Conservation (phyloP, 768 basidiomycete genomes). For the Tylopilus felleus region DNA sequence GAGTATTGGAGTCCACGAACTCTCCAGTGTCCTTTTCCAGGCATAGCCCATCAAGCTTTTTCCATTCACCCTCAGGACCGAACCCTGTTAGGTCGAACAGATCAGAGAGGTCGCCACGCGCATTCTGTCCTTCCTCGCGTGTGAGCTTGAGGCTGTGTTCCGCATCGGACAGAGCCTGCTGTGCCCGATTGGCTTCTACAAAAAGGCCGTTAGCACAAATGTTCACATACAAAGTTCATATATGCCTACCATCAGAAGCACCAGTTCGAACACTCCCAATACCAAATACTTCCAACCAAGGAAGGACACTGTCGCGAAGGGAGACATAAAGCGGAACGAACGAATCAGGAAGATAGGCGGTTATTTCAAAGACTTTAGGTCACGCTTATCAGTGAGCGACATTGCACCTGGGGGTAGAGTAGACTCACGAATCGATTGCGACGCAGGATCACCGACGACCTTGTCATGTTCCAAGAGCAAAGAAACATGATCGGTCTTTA, state of each 20-base stretch:
- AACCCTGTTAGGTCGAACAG: conserved; percentile 66
- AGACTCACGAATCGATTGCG: conserved; percentile 55
- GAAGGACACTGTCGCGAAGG: conserved; percentile 55
- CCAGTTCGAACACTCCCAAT: conserved; percentile 43
- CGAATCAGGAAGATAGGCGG: conserved; percentile 83
- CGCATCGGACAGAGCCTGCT: conserved; percentile 58
- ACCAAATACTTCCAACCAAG: conserved; percentile 63
- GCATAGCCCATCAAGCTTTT: conserved; percentile 85
- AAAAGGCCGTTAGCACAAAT: conserved; percentile 1
- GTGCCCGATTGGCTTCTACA: conserved; percentile 58
- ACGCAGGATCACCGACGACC: conserved; percentile 48
- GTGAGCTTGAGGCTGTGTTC: conserved; percentile 55
- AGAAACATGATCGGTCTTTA: conserved; percentile 67
- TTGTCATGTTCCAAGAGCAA: conserved; percentile 78
- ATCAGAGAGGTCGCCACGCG: conserved; percentile 56
- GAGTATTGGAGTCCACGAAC: conserved; percentile 48
- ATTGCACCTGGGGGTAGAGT: neutral
- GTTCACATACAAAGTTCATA: neutral
- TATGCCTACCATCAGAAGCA: conserved; percentile 38
- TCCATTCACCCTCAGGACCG: conserved; percentile 88
- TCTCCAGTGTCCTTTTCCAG: conserved; percentile 84
- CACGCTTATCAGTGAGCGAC: neutral
- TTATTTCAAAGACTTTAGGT: conserved; percentile 69
- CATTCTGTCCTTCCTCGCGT: conserved; percentile 50
- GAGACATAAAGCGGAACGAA: conserved; percentile 70